Percentiles rank a stretch among this genome's conserved stretches.
Evolutionary conservation across 2,329 filamentous ascomycete species (phyloP).

Genomic region (Penicillium griseofulvum): DNA sequence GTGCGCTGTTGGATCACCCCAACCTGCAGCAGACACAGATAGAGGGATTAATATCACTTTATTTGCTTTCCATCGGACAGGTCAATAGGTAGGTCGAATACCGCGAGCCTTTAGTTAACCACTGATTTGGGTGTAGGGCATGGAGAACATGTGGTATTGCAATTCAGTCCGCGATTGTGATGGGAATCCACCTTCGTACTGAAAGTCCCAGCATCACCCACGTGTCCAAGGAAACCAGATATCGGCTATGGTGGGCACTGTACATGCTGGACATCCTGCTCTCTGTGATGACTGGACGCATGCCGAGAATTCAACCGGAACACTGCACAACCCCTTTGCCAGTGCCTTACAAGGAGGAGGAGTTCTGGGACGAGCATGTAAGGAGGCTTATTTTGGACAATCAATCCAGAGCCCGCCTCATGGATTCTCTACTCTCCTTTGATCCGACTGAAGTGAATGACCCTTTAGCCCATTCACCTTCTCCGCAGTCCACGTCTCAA

Average conservation of each 20-base stretch:
- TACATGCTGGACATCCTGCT: constrained; percentile 4
- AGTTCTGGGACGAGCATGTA: constrained; percentile 2
- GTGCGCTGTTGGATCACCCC: constrained; percentile 39
- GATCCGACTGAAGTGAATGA: neutral
- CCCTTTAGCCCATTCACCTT: neutral
- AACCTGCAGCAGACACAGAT: constrained; percentile 47
- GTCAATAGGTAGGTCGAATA: constrained; percentile 38
- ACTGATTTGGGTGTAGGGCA: constrained; percentile 1
- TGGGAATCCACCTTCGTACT: constrained; percentile 7
- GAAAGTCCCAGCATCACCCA: neutral
- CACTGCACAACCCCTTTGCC: constrained; percentile 6
- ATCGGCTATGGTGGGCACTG: constrained; percentile 8
- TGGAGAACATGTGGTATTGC: constrained; percentile 9
- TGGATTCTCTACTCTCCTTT: neutral
- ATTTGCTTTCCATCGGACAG: constrained; percentile 41
- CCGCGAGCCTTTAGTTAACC: neutral
- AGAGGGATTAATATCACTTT: constrained; percentile 42
- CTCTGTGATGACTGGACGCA: constrained; percentile 4
- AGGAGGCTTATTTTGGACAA: neutral
- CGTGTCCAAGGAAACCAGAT: constrained; percentile 7
- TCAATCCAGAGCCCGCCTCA: neutral
- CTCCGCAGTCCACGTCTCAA: neutral
- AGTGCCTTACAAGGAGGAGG: constrained; percentile 3
- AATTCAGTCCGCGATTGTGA: constrained; percentile 6
- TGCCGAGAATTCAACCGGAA: constrained; percentile 1